Base-by-base conservation (phyloP, 176 grass and related monocot species). In the Tuctoria greenei region DNA sequence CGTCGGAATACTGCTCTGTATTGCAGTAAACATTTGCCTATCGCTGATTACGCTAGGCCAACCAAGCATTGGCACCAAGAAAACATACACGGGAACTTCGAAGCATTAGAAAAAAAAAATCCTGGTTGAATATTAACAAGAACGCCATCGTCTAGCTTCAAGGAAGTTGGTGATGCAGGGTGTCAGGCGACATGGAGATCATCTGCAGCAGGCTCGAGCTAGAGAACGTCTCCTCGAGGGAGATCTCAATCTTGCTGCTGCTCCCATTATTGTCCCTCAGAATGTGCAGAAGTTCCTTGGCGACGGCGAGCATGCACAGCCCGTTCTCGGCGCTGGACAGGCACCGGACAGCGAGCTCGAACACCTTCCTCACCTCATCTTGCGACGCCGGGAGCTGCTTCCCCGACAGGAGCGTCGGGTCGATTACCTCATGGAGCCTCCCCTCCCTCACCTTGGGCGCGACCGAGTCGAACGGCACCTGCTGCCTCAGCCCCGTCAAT, bases 151-250 rank as follows among this genome's bases (percentile, higher is more conserved):
- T 55, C 59, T 73, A 10, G 15, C 12, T 47, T 71, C 58, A 86
- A 0, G 85, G 80, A 42, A 88, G 76, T 15, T 88, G 81, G 55
- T 73, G 86, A 4, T 84, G 79, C 52, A 90, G 64, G 0, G 87
- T 82, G n/a, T 99, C 95, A 7, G 92, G 91, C 71, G 95, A 99
- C 89, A 90, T 99, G 17, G 91, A 99, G 81, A 94, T 93, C 91
- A 98, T 99, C 82, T 95, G 95, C 50, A 95, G 85, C 26, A 99
- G 85, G 86, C 95, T 95, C 2, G 91, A 99, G 76, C 83, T 95
- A 0, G 91, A 99, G 75, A 95, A 95, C 4, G 92, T 92, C 61
- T 90, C 89, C 67, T 99, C 91, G 15, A 95, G 82, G 0, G 89
- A 81, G 43, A 94, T 92, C 77, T 99, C 95, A 43, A 90, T 90